phyloP scores from a whole-genome alignment of 2,329 filamentous ascomycete genomes.

The Phaeosphaeriaceae sp. region DNA sequence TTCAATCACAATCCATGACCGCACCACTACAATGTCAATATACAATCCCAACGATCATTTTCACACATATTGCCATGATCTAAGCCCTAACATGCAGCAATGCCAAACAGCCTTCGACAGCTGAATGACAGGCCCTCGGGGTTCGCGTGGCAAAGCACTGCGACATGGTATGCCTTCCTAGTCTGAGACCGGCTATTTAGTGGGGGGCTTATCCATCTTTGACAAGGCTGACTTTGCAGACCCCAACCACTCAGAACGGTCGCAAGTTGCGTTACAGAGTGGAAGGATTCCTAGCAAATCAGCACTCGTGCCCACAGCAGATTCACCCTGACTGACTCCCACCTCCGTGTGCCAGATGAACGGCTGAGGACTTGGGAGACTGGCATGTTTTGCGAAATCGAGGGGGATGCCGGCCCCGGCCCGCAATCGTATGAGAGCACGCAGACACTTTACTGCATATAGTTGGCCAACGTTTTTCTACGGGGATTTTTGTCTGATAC shows the following conservation, averaged over 20 bases:
- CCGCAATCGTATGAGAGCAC: slow-evolving; percentile 9
- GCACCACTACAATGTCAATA: not conserved
- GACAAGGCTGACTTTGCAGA: slow-evolving; percentile 44
- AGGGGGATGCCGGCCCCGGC: slow-evolving; percentile 13
- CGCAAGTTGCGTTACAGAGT: slow-evolving; percentile 5
- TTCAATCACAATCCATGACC: not conserved
- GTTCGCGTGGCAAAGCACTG: slow-evolving; percentile 26
- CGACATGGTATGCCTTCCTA: slow-evolving; percentile 20
- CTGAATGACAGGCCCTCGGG: slow-evolving; percentile 8
- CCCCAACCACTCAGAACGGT: slow-evolving; percentile 15
- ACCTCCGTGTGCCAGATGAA: slow-evolving; percentile 9
- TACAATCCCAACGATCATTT: not conserved
- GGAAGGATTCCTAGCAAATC: slow-evolving; percentile 11
- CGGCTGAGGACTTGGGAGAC: slow-evolving; percentile 3
- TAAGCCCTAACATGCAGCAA: not conserved
- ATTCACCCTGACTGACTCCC: slow-evolving; percentile 9
- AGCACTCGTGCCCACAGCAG: slow-evolving; percentile 5
- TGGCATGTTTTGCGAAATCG: slow-evolving; percentile 18
- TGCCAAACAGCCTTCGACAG: not conserved
- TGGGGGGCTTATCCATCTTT: slow-evolving; percentile 39
- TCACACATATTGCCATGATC: not conserved
- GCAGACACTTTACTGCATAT: slow-evolving; percentile 6
- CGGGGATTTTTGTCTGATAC: not conserved
- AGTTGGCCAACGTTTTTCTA: slow-evolving; percentile 5
- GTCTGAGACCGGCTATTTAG: slow-evolving; percentile 40